Conservation (phyloP, 768 basidiomycete genomes). For the Sporobolomyces phaffii region DNA sequence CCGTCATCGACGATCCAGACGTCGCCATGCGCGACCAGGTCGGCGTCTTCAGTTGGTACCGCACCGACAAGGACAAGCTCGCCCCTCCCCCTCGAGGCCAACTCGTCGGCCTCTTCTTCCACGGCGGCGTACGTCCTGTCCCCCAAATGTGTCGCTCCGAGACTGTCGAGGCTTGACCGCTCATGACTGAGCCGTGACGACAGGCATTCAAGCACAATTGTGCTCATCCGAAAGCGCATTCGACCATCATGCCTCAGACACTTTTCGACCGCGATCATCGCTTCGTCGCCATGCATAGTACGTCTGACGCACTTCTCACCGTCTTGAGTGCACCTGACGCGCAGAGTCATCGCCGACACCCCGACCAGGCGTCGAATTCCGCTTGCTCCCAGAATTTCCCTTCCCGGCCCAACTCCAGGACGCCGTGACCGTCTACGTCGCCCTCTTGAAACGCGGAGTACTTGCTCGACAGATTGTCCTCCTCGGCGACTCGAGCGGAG, state of each 20-base stretch:
- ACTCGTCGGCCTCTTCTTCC: slow-evolving; percentile 45
- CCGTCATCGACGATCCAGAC: neutral
- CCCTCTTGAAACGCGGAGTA: slow-evolving; percentile 51
- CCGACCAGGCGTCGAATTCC: slow-evolving; percentile 62
- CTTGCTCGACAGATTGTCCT: slow-evolving; percentile 54
- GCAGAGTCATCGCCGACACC: neutral
- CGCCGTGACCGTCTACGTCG: slow-evolving; percentile 64
- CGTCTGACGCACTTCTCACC: neutral
- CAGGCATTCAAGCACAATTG: slow-evolving; percentile 17
- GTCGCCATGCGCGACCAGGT: slow-evolving; percentile 1
- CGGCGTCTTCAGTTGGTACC: slow-evolving; percentile 24
- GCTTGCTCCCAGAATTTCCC: slow-evolving; percentile 52
- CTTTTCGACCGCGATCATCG: slow-evolving; percentile 17
- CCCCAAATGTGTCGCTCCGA: neutral
- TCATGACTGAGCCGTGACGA: too few relatives aligned
- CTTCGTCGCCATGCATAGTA: slow-evolving; percentile 5
- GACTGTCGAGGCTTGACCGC: neutral
- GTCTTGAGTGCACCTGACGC: neutral
- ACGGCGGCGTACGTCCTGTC: slow-evolving; percentile 42
- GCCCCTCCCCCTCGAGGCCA: too few relatives aligned
- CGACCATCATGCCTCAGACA: neutral
- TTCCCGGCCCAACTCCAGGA: slow-evolving; percentile 73
- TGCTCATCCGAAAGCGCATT: slow-evolving; percentile 12
- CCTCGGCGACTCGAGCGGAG: slow-evolving; percentile 72
- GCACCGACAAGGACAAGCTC: neutral